Base-by-base conservation (phyloP, 495 filamentous ascomycete genomes). In the Chlorociboria aeruginascens region DNA sequence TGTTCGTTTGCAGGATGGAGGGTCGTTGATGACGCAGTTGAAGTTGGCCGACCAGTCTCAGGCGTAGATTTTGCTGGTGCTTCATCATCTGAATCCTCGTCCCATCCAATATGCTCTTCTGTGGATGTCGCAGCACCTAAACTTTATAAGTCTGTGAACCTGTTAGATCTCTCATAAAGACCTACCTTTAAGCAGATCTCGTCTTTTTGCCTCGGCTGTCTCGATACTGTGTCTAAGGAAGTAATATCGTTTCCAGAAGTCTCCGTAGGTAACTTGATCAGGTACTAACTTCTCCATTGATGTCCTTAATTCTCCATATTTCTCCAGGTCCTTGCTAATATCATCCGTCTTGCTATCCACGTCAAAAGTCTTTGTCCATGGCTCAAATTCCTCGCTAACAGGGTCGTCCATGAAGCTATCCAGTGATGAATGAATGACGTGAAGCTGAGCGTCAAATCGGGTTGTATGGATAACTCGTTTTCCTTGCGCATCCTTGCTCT, bases 221-320 rank as follows among this genome's bases (percentile, higher is more conserved):
- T 97, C 92, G 51, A 99, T 82, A 17, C 93, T 87, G 53, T 93
- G 82, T 55, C 93, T 71, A 50, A 97, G 69, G 70, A 96, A 99
- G 56, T 96, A 97, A 62, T 99, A 99, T 33, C 92, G 74, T 54
- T 74, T 82, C 93, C 93, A 99, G 63, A 97, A 99, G 39, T 82
- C 77, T 11, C 67, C 75, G 61, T 99, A 99, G 30, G 88, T 74
- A 11, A 95, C 87, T 53, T 74, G 74, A 66, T 89, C 89, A 13
- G 92, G 93, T 16, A 97, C 93, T 43, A 95, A 72, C 68, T 84
- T 89, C 74, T 95, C 93, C 92, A 96, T 97, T 4, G 89, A 88
- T 35, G 75, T 64, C 49, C 92, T 74, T 50, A 99, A 70, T 66
- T 97, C 92, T 17, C 83, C 79, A 56, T 94, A 95, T 53, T 83